Conservation (phyloP, 2,329 filamentous ascomycete genomes). For the Epicoccum nigrum region DNA sequence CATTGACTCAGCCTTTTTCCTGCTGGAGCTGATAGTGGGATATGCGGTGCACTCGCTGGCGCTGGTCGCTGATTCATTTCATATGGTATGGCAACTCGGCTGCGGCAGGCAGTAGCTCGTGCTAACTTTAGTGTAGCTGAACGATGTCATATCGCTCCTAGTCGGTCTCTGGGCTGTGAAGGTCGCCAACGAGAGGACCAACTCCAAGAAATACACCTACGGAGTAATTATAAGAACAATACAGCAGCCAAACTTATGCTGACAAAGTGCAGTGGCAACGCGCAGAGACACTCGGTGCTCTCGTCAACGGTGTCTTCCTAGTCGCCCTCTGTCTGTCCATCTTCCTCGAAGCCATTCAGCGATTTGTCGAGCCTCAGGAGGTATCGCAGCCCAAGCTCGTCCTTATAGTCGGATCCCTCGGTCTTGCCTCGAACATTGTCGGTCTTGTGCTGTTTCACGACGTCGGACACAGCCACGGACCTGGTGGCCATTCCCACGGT, state of each 20-base stretch:
- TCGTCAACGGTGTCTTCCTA: slow-evolving; percentile 97
- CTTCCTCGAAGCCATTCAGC: slow-evolving; percentile 90
- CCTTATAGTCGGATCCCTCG: slow-evolving; percentile 84
- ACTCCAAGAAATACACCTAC: slow-evolving; percentile 91
- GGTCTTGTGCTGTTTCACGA: slow-evolving; percentile 92
- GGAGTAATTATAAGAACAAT: slow-evolving; percentile 67
- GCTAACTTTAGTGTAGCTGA: slow-evolving; percentile 64
- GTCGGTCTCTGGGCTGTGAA: slow-evolving; percentile 96
- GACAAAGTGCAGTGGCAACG: slow-evolving; percentile 76
- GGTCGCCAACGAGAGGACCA: slow-evolving; percentile 79
- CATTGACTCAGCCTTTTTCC: slow-evolving; percentile 88
- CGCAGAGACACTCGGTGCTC: slow-evolving; percentile 92
- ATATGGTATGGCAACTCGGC: slow-evolving; percentile 72
- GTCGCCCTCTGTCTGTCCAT: slow-evolving; percentile 96
- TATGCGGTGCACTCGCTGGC: slow-evolving; percentile 90
- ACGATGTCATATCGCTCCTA: slow-evolving; percentile 92
- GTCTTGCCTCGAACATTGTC: slow-evolving; percentile 84
- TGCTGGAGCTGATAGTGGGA: slow-evolving; percentile 82
- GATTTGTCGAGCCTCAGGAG: slow-evolving; percentile 88
- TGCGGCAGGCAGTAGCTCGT: slow-evolving; percentile 18
- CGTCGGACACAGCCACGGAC: slow-evolving; percentile 81
- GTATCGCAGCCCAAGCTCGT: slow-evolving; percentile 86
- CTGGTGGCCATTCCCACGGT: slow-evolving; percentile 59
- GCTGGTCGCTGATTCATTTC: slow-evolving; percentile 94
- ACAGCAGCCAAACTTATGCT: slow-evolving; percentile 11